Conservation (phyloP, 2,329 filamentous ascomycete species). For the Stylonectria norvegica region DNA sequence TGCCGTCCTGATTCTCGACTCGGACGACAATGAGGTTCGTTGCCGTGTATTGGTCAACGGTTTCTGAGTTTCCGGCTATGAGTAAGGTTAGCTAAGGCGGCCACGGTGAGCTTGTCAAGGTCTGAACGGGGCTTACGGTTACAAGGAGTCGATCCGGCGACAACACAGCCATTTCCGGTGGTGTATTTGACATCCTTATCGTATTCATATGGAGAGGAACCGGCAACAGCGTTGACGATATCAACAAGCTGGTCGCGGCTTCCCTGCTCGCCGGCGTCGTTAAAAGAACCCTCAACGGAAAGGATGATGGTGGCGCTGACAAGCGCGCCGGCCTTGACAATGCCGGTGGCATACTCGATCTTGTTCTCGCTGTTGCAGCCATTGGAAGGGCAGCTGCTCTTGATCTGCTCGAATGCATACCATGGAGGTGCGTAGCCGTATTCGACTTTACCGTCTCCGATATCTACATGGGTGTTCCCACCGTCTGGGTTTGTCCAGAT, state of each 20-base stretch:
- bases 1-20: conserved; percentile 3
- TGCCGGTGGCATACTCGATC: background rate
- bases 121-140: background rate
- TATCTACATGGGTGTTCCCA: background rate
- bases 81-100: background rate
- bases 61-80: background rate
- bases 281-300: conserved; percentile 5
- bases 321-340: background rate
- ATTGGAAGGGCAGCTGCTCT: background rate
- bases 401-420: background rate
- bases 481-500: background rate
- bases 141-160: background rate
- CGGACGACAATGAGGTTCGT: conserved; percentile 6
- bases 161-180: background rate
- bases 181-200: background rate
- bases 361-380: conserved; percentile 1
- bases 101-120: background rate
- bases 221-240: conserved; percentile 6
- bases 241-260: conserved; percentile 5
- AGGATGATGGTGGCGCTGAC: background rate
- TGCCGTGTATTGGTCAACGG: background rate
- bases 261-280: conserved; percentile 4
- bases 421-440: background rate
- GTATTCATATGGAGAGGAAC: conserved; percentile 1
- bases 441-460: background rate